phyloP scores from a whole-genome alignment of 2,329 filamentous ascomycete genomes.

The Fusarium sambucinum region DNA sequence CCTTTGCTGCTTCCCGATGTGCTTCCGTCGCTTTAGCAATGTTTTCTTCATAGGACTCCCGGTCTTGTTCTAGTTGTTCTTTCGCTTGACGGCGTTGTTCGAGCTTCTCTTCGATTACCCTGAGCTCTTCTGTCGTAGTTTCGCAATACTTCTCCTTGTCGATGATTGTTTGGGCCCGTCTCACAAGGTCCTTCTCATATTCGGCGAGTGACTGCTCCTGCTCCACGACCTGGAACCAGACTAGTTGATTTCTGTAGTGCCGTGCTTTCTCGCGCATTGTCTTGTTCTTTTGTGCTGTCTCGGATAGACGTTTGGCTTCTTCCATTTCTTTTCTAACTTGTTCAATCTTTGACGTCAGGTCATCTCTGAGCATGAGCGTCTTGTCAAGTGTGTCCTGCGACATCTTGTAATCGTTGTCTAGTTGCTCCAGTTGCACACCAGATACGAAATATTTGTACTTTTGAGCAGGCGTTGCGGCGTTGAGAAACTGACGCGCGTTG shows the following conservation, averaged over 20 bases:
- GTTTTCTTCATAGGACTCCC: constrained; percentile 60
- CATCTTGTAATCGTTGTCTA: constrained; percentile 91
- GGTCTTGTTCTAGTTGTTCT: constrained; percentile 60
- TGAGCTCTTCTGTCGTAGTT: constrained; percentile 63
- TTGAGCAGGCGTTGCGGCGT: constrained; percentile 80
- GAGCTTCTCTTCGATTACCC: constrained; percentile 61
- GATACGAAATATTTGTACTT: constrained; percentile 98
- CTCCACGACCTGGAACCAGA: constrained; percentile 89
- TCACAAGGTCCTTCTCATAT: constrained; percentile 48
- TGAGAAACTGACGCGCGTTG: constrained; percentile 92
- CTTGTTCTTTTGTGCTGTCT: constrained; percentile 74
- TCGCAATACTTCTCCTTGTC: constrained; percentile 49
- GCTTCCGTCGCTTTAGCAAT: constrained; percentile 61
- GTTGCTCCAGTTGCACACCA: constrained; percentile 90
- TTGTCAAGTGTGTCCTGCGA: constrained; percentile 83
- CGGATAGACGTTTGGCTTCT: constrained; percentile 72
- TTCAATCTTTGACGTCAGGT: constrained; percentile 52
- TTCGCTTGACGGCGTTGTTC: constrained; percentile 55
- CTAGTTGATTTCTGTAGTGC: constrained; percentile 73
- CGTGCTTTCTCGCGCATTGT: constrained; percentile 71
- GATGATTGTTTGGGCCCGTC: constrained; percentile 45
- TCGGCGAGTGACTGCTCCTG: constrained; percentile 70
- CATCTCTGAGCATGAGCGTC: constrained; percentile 58
- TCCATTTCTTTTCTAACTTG: constrained; percentile 60
- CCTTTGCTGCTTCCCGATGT: constrained; percentile 65